Evolutionary conservation across 83 land plant genomes (phyloP).

Genomic region (Picea abies): DNA sequence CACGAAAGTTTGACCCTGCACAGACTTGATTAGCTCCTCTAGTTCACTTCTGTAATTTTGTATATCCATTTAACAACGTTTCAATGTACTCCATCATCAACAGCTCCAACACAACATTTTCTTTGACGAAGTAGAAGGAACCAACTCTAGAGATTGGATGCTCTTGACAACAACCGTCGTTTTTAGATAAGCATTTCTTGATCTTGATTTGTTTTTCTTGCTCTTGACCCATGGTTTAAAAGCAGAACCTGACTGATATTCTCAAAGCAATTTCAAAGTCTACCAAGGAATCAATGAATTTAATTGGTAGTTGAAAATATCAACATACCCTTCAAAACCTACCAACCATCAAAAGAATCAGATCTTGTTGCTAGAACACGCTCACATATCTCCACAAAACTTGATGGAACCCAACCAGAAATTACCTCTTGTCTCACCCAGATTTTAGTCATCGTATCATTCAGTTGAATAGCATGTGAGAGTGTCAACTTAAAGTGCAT

Average conservation of each 20-base stretch:
- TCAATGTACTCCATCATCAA: too few species aligned
- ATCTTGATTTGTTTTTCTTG: background rate
- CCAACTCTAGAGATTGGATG: background rate
- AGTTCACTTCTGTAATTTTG: too few species aligned
- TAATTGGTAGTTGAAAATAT: background rate
- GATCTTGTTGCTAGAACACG: constrained; percentile 79
- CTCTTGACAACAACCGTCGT: background rate
- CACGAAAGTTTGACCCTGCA: too few species aligned
- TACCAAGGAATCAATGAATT: constrained; percentile 6
- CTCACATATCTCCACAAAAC: constrained; percentile 62
- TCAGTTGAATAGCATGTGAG: too few species aligned
- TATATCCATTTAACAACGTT: too few species aligned
- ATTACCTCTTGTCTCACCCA: too few species aligned
- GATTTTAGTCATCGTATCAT: too few species aligned
- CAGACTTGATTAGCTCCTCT: too few species aligned
- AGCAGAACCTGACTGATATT: background rate
- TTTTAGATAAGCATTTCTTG: background rate
- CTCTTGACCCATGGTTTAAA: background rate
- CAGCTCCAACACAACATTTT: too few species aligned
- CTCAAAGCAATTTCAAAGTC: background rate
- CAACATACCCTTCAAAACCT: background rate
- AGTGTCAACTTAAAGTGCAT: too few species aligned
- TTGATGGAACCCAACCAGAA: constrained; percentile 76
- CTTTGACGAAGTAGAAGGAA: background rate
- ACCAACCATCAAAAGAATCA: constrained; percentile 8